Conservation (phyloP, 305 asterid species). For the Solanum chacoense region DNA sequence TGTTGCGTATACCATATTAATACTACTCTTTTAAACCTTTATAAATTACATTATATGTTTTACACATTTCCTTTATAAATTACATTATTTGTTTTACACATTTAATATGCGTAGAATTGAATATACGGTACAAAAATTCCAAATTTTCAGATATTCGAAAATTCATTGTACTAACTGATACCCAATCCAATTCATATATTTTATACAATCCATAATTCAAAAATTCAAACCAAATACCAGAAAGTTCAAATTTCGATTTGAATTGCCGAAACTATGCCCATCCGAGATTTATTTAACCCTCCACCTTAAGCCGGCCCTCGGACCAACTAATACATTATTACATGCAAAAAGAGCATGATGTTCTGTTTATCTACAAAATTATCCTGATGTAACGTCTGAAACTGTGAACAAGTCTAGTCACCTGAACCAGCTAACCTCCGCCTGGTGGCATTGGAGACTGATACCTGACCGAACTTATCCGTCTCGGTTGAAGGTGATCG, state of each 20-base stretch:
- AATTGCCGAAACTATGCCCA: not conserved
- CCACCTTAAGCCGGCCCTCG: not conserved
- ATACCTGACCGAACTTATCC: conserved; percentile 75
- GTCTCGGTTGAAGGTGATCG: conserved; percentile 29
- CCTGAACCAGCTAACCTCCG: conserved; percentile 83
- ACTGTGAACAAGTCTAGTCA: not conserved
- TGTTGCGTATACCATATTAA: not conserved
- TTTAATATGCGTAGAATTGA: not conserved
- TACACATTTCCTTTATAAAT: not conserved
- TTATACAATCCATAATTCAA: not conserved
- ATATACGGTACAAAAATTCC: not conserved
- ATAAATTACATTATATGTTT: not conserved
- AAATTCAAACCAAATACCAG: not conserved
- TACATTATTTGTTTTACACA: not conserved
- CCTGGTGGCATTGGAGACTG: conserved; percentile 84
- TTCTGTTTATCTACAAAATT: not conserved
- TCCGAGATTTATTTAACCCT: not conserved
- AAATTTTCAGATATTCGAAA: not conserved
- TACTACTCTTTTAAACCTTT: not conserved
- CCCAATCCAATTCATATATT: not conserved
- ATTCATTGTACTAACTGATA: not conserved
- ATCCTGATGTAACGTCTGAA: not conserved
- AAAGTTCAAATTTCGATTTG: not conserved
- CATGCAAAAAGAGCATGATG: not conserved
- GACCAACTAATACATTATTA: too few relatives aligned